phyloP scores from a whole-genome alignment of 495 filamentous ascomycete genomes.

The Parmelia sp. region DNA sequence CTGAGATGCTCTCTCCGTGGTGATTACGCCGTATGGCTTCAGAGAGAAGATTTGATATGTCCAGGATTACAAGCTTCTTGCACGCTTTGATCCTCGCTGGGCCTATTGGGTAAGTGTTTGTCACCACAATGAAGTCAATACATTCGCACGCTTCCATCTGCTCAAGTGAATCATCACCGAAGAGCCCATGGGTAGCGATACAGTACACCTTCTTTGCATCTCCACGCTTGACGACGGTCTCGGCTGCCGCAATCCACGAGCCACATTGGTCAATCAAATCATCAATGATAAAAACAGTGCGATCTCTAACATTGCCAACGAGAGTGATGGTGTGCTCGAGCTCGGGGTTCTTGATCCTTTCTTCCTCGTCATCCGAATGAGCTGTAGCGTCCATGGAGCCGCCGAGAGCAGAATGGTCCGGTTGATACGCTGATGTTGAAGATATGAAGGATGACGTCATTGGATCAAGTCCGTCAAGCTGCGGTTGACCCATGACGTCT shows the following conservation, averaged over 20 bases:
- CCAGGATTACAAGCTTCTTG: conserved; percentile 82
- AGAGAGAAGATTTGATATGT: conserved; percentile 76
- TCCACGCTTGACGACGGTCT: conserved; percentile 91
- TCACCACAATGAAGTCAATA: conserved; percentile 91
- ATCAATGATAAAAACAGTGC: conserved; percentile 88
- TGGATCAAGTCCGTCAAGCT: conserved; percentile 48
- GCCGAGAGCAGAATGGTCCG: conserved; percentile 60
- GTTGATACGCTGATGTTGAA: conserved; percentile 45
- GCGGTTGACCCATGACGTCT: conserved; percentile 35
- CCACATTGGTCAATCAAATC: conserved; percentile 98
- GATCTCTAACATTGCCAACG: conserved; percentile 83
- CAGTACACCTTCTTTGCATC: conserved; percentile 91
- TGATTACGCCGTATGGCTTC: conserved; percentile 95
- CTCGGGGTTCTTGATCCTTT: conserved; percentile 61
- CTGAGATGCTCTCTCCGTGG: conserved; percentile 83
- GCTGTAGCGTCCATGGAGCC: conserved; percentile 73
- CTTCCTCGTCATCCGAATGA: conserved; percentile 85
- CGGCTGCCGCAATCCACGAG: conserved; percentile 97
- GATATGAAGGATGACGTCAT: conserved; percentile 66
- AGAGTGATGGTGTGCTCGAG: conserved; percentile 92
- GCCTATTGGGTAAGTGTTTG: conserved; percentile 89
- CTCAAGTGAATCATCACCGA: conserved; percentile 80
- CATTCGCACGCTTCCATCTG: conserved; percentile 87
- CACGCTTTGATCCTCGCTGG: conserved; percentile 59
- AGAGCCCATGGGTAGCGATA: conserved; percentile 94